These are phyloP conservation scores for Penicillium paneum DNA, from an alignment of 2,329 filamentous ascomycete genomes.

Conservation along the genomic window DNA sequence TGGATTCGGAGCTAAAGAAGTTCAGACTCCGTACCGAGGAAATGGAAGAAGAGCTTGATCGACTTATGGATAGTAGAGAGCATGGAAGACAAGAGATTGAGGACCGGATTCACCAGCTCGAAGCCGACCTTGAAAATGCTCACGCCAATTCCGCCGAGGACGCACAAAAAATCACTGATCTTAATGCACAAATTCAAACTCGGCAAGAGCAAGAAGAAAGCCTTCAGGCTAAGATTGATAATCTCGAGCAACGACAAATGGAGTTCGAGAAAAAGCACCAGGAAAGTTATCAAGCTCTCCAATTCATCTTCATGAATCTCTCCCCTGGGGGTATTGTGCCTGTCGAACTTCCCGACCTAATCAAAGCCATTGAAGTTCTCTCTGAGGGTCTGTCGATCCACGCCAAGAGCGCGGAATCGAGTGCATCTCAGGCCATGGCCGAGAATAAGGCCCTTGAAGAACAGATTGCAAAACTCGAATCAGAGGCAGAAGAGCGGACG, in stretches of 20 bases:
- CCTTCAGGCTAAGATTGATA: constrained; percentile 43
- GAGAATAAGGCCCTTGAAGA: constrained; percentile 62
- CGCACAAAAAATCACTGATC: constrained; percentile 32
- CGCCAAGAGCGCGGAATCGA: constrained; percentile 58
- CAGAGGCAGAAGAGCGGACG: constrained; percentile 55
- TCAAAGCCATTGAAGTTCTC: constrained; percentile 58
- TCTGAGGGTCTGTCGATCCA: constrained; percentile 60
- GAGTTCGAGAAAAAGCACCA: constrained; percentile 53
- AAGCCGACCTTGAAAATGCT: constrained; percentile 67
- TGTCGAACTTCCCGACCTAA: constrained; percentile 55
- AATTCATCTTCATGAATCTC: constrained; percentile 59
- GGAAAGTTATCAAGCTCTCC: constrained; percentile 54
- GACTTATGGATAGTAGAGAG: constrained; percentile 76
- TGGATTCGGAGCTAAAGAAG: constrained; percentile 75
- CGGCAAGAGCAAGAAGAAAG: constrained; percentile 51
- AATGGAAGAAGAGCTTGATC: constrained; percentile 85
- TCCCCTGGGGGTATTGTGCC: constrained; percentile 54
- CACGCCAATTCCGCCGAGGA: constrained; percentile 49
- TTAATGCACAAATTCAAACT: constrained; percentile 57
- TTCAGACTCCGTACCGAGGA: constrained; percentile 79
- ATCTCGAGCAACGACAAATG: constrained; percentile 51
- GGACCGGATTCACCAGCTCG: constrained; percentile 64
- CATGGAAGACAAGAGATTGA: constrained; percentile 72
- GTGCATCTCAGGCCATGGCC: constrained; percentile 57
- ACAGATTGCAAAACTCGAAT: constrained; percentile 55